These are phyloP conservation scores for Xylaria sp. DNA, from an alignment of 2,329 filamentous ascomycete species.

Conservation along the genomic window DNA sequence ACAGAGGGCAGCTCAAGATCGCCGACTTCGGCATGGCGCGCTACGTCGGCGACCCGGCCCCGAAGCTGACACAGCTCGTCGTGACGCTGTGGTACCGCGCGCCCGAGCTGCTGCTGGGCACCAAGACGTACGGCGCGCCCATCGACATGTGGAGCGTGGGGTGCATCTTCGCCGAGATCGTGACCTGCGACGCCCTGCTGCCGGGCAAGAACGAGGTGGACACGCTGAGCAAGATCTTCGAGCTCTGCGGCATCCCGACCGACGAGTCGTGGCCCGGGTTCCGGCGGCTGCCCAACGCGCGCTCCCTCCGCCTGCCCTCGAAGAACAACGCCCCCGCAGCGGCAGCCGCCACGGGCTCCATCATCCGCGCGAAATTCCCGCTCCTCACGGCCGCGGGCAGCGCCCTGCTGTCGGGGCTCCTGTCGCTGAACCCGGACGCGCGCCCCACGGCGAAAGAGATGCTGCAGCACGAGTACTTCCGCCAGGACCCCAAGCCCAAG, in stretches of 20 bases:
- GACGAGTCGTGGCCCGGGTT: slow-evolving; percentile 88
- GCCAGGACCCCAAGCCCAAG: slow-evolving; percentile 89
- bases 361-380: slow-evolving; percentile 82
- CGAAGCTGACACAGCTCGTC: slow-evolving; percentile 88
- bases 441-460: slow-evolving; percentile 79
- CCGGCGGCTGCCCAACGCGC: slow-evolving; percentile 86
- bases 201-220: slow-evolving; percentile 94
- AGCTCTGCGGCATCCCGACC: slow-evolving; percentile 86
- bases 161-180: slow-evolving; percentile 93
- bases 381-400: slow-evolving; percentile 81
- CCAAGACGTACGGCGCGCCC: slow-evolving; percentile 76
- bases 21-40: slow-evolving; percentile 99
- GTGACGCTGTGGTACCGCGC: slow-evolving; percentile 97
- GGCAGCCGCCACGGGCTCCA: slow-evolving; percentile 58
- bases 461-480: slow-evolving; percentile 85
- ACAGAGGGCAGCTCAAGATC: slow-evolving; percentile 92
- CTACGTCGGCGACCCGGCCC: slow-evolving; percentile 81
- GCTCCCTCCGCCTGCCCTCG: slow-evolving; percentile 75
- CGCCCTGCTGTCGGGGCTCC: slow-evolving; percentile 73
- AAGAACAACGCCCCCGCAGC: slow-evolving; percentile 47
- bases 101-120: slow-evolving; percentile 88
- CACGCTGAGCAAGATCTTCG: slow-evolving; percentile 87
- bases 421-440: slow-evolving; percentile 78
- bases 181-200: slow-evolving; percentile 83
- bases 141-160: slow-evolving; percentile 97